Conservation (phyloP, 2,329 filamentous ascomycete genomes). For the Juglanconis juglandina region DNA sequence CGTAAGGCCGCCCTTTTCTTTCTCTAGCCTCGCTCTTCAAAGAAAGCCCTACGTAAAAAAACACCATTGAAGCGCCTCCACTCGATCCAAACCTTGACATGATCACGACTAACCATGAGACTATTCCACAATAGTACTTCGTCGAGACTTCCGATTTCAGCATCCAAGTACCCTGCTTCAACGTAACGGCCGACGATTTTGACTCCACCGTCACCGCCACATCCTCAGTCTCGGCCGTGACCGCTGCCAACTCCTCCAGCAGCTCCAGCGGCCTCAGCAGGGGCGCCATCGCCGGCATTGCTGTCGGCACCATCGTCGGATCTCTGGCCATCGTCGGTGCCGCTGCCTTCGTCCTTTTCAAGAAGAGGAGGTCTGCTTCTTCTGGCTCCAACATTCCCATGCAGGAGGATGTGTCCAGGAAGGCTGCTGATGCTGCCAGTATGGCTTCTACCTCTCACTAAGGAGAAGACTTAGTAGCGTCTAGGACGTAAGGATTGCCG, state of each 20-base stretch:
- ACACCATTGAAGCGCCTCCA: not conserved
- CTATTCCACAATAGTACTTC: conserved; percentile 26
- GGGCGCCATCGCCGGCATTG: conserved; percentile 36
- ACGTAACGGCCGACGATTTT: conserved; percentile 30
- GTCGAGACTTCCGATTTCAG: conserved; percentile 29
- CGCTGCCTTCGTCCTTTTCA: conserved; percentile 28
- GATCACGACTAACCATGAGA: not conserved
- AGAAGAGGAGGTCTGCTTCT: conserved; percentile 6
- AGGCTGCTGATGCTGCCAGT: conserved; percentile 2
- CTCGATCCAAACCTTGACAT: not conserved
- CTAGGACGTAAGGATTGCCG: not conserved
- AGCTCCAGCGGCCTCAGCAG: conserved; percentile 26
- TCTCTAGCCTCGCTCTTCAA: not conserved
- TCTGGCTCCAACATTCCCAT: not conserved
- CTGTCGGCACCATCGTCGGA: conserved; percentile 32
- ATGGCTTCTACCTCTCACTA: not conserved
- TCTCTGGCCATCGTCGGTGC: conserved; percentile 27
- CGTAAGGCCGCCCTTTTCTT: conserved; percentile 22
- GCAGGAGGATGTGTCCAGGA: not conserved
- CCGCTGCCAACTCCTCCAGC: conserved; percentile 1
- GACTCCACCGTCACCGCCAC: conserved; percentile 22
- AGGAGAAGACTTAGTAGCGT: not conserved
- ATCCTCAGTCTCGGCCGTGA: conserved; percentile 19
- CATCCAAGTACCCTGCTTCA: conserved; percentile 34
- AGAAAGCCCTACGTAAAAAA: not conserved